A percentile compares a stretch with the other conserved stretches of the same genome.
Conservation (phyloP, 768 basidiomycete species). For the Mrakia gelida region DNA sequence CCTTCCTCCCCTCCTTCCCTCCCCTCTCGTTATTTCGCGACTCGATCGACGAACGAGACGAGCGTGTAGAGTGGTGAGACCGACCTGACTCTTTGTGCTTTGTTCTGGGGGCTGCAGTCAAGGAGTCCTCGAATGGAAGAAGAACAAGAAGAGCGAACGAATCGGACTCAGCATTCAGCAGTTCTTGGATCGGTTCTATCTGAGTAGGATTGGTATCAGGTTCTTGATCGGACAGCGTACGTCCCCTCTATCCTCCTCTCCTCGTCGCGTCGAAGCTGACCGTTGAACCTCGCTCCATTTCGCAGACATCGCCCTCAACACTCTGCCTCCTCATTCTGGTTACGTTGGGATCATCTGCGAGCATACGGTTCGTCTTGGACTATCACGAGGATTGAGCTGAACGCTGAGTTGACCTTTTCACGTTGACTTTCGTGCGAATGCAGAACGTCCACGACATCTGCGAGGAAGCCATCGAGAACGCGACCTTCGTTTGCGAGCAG, state of each 20-base stretch:
- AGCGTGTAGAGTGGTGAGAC: too few species aligned
- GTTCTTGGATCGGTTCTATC: constrained; percentile 95
- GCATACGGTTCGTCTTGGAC: constrained; percentile 68
- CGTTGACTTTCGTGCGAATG: neutral
- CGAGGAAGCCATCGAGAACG: constrained; percentile 98
- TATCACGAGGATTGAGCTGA: too few species aligned
- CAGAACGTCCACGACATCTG: constrained; percentile 94
- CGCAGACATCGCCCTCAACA: constrained; percentile 88
- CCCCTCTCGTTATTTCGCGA: too few species aligned
- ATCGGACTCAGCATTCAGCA: constrained; percentile 70
- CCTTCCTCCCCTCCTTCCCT: too few species aligned
- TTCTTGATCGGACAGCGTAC: constrained; percentile 94
- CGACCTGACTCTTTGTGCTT: neutral
- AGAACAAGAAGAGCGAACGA: constrained; percentile 55
- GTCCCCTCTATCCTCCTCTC: constrained; percentile 39
- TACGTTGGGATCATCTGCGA: constrained; percentile 99
- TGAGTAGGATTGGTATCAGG: constrained; percentile 87
- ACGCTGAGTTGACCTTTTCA: neutral
- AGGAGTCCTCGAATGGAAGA: constrained; percentile 95
- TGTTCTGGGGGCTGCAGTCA: constrained; percentile 46
- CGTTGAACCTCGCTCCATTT: constrained; percentile 5
- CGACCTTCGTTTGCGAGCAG: constrained; percentile 78
- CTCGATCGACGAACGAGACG: too few species aligned
- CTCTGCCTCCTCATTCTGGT: constrained; percentile 74
- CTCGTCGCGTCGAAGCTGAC: neutral